Conservation (phyloP, 495 filamentous ascomycete genomes). For the Daldinia grandis region DNA sequence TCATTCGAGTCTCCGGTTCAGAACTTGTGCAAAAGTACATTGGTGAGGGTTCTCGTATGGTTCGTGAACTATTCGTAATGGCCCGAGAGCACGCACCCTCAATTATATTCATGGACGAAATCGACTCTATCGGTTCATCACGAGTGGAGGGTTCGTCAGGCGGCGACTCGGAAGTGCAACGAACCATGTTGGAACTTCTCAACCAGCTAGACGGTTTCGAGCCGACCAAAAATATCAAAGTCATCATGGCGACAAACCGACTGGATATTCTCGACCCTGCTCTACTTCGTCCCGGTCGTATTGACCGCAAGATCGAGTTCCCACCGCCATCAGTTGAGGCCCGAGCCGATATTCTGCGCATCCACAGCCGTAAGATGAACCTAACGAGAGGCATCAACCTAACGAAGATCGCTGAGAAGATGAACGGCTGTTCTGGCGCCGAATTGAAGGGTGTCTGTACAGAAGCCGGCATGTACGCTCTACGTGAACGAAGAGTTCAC, state of each 20-base stretch:
- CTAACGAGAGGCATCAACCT: conserved; percentile 97
- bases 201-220: conserved; percentile 99
- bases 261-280: conserved; percentile 97
- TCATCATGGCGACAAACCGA: conserved; percentile 99
- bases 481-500: conserved; percentile 93
- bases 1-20: conserved; percentile 95
- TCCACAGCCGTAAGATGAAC: conserved; percentile 98
- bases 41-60: conserved; percentile 97
- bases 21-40: conserved; percentile 99
- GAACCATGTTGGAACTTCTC: conserved; percentile 97
- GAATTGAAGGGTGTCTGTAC: conserved; percentile 98
- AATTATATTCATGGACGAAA: conserved; percentile 99
- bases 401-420: conserved; percentile 98
- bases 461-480: conserved; percentile 96
- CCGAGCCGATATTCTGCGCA: conserved; percentile 95
- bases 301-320: conserved; percentile 99
- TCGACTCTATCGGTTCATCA: conserved; percentile 97
- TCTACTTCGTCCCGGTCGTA: conserved; percentile 89
- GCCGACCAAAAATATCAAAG: conserved; percentile 99
- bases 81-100: conserved; percentile 98
- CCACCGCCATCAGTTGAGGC: conserved; percentile 97
- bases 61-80: conserved; percentile 99
- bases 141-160: conserved; percentile 94
- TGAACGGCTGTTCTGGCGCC: conserved; percentile 97
- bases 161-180: conserved; percentile 98